Percentiles rank a stretch among this genome's conserved stretches.
Evolutionary conservation across 495 filamentous ascomycete genomes (phyloP).

Genomic region (Hypomontagnella monticulosa): DNA sequence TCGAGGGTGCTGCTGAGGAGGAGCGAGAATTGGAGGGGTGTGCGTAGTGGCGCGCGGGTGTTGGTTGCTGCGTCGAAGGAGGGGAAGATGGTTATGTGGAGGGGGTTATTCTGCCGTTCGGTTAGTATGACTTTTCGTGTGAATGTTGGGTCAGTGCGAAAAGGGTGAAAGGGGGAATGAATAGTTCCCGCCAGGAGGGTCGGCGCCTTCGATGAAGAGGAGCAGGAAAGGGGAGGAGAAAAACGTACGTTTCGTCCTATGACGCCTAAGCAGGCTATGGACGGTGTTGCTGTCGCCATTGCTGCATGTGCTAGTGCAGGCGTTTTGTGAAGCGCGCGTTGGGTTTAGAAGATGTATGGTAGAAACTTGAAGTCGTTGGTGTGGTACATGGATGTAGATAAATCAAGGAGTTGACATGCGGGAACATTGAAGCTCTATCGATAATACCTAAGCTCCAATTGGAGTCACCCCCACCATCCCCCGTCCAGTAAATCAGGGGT

Average conservation of each 20-base stretch:
- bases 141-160: constrained; percentile 19
- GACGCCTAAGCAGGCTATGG: constrained; percentile 89
- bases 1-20: constrained; percentile 90
- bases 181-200: constrained; percentile 5
- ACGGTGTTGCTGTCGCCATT: constrained; percentile 66
- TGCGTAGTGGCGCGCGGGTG: constrained; percentile 60
- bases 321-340: constrained; percentile 1
- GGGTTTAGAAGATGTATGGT: background rate
- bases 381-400: no score
- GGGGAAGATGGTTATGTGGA: constrained; percentile 91
- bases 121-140: no score
- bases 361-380: no score
- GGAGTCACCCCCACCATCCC: no score
- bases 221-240: constrained; percentile 7
- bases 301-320: constrained; percentile 21
- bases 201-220: no score
- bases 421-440: no score
- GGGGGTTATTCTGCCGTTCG: constrained; percentile 82
- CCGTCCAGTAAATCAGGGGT: no score
- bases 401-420: no score
- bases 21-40: constrained; percentile 86
- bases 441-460: no score
- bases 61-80: constrained; percentile 62
- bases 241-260: constrained; percentile 87
- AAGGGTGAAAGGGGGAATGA: background rate